A percentile compares a stretch with the other conserved stretches of the same genome.
Evolutionary conservation across 2,329 filamentous ascomycete genomes (phyloP).

Genomic region (Colletotrichum brevisporum): DNA sequence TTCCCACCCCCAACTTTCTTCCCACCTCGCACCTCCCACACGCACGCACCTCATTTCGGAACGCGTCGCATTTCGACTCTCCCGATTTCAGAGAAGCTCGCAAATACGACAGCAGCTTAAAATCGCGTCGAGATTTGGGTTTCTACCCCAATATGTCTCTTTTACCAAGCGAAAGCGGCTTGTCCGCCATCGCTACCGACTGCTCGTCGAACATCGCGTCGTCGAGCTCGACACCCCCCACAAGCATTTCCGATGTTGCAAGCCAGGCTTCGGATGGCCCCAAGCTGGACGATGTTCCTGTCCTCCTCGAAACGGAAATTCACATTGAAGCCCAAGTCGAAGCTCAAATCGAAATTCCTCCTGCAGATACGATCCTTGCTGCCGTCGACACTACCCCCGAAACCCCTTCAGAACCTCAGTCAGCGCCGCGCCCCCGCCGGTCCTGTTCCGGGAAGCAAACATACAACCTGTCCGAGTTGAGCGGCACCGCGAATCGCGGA

Average conservation of each 20-base stretch:
- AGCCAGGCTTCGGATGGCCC: conserved; percentile 66
- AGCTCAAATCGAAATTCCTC: conserved; percentile 33
- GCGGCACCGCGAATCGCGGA: conserved; percentile 73
- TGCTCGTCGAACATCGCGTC: conserved; percentile 68
- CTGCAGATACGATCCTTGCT: conserved; percentile 10
- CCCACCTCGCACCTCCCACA: conserved; percentile 26
- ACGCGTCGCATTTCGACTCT: conserved; percentile 39
- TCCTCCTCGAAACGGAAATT: conserved; percentile 39
- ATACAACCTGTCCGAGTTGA: conserved; percentile 77
- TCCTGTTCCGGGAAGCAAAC: conserved; percentile 69
- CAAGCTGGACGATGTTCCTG: conserved; percentile 50
- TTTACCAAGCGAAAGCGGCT: conserved; percentile 49
- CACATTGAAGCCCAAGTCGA: conserved; percentile 32
- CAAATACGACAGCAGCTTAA: conserved; percentile 11
- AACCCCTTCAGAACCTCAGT: conserved; percentile 44
- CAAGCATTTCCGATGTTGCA: conserved; percentile 73
- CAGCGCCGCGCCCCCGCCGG: conserved; percentile 66
- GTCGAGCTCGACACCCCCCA: conserved; percentile 75
- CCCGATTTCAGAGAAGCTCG: neutral
- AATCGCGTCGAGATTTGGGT: conserved; percentile 40
- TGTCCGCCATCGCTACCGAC: conserved; percentile 51
- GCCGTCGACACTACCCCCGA: conserved; percentile 22
- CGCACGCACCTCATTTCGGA: conserved; percentile 32
- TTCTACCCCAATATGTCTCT: conserved; percentile 48
- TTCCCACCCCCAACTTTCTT: conserved; percentile 31